phyloP scores from a whole-genome alignment of 2,329 filamentous ascomycete genomes.

The Trichoderma breve region DNA sequence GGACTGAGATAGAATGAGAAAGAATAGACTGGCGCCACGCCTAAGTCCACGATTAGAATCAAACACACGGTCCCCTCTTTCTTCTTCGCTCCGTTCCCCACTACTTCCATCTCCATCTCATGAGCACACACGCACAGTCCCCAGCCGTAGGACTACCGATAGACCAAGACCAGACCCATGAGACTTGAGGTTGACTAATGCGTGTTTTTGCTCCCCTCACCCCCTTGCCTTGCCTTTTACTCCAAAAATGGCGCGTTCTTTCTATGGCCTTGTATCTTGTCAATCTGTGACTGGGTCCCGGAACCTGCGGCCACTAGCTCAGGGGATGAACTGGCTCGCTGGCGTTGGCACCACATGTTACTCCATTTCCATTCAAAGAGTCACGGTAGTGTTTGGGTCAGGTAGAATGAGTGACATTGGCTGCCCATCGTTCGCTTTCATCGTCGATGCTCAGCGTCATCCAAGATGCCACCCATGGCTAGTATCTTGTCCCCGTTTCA shows the following conservation, averaged over 20 bases:
- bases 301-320: slow-evolving; percentile 20
- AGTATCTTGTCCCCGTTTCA: background rate
- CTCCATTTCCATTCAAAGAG: background rate
- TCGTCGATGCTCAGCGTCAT: slow-evolving; percentile 8
- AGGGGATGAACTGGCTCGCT: slow-evolving; percentile 18
- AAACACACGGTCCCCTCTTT: background rate
- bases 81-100: background rate
- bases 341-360: slow-evolving; percentile 2
- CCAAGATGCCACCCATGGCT: background rate
- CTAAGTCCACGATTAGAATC: slow-evolving; percentile 7
- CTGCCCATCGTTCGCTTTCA: background rate
- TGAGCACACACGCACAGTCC: background rate
- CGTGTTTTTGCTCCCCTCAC: background rate
- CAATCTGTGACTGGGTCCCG: slow-evolving; percentile 18
- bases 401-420: slow-evolving; percentile 1
- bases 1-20: background rate
- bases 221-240: background rate
- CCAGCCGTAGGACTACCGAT: background rate
- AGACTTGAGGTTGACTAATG: background rate
- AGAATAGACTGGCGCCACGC: slow-evolving; percentile 5
- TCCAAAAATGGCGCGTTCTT: slow-evolving; percentile 17
- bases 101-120: background rate
- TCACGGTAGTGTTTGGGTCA: background rate
- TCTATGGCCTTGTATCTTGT: background rate
- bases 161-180: background rate